Conservation (phyloP, 2,329 filamentous ascomycete genomes). For the Xylaria hypoxylon region DNA sequence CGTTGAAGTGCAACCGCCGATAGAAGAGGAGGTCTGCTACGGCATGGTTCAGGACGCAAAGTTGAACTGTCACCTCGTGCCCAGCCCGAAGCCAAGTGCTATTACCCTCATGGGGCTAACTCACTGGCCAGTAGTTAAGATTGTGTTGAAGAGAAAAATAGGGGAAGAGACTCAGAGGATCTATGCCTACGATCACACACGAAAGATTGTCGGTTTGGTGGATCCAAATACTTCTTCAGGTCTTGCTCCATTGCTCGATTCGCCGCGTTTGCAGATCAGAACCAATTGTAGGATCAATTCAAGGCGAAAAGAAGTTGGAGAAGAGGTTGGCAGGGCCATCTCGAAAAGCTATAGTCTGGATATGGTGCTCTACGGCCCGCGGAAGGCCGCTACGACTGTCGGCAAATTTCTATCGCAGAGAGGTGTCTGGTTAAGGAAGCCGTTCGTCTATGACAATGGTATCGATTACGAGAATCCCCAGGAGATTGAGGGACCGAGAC, state of each 20-base stretch:
- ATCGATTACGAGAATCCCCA: constrained; percentile 84
- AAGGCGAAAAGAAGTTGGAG: constrained; percentile 71
- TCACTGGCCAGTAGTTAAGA: constrained; percentile 80
- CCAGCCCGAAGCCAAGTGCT: constrained; percentile 73
- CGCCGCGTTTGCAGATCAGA: constrained; percentile 70
- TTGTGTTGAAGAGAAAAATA: constrained; percentile 71
- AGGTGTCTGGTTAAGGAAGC: constrained; percentile 75
- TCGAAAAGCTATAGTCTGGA: constrained; percentile 73
- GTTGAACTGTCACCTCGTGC: constrained; percentile 75
- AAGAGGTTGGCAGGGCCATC: constrained; percentile 71
- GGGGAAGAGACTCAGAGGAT: constrained; percentile 71
- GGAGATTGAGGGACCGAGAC: constrained; percentile 60
- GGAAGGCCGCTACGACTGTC: constrained; percentile 72
- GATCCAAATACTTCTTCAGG: constrained; percentile 74
- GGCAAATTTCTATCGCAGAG: constrained; percentile 75
- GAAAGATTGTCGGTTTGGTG: constrained; percentile 79
- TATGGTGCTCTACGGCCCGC: constrained; percentile 82
- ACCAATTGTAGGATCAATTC: constrained; percentile 77
- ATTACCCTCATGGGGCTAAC: constrained; percentile 67
- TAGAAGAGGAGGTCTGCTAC: constrained; percentile 81
- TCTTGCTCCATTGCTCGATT: constrained; percentile 79
- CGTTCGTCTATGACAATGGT: constrained; percentile 64
- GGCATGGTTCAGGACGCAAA: constrained; percentile 77
- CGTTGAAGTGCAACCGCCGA: constrained; percentile 68
- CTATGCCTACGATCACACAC: constrained; percentile 77